Evolutionary conservation across 495 filamentous ascomycete species (phyloP).

Genomic region (Staphylotrichum tortipilum): DNA sequence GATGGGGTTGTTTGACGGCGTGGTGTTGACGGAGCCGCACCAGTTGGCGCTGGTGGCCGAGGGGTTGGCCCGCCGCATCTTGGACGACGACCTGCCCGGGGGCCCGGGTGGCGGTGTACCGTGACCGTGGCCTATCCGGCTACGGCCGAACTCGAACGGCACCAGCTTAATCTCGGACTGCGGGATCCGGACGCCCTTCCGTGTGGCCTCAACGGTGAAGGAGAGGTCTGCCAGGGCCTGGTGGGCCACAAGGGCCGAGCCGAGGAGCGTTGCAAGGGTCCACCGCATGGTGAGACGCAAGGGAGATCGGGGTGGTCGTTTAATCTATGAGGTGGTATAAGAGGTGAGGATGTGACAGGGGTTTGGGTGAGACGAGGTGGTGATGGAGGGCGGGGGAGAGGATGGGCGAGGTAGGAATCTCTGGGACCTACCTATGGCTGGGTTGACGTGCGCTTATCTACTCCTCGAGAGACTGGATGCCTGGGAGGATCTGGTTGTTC

Average conservation of each 20-base stretch:
- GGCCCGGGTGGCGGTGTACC: neutral
- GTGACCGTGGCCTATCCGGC: neutral
- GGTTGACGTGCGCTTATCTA: slow-evolving; percentile 8
- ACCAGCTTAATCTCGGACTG: slow-evolving; percentile 19
- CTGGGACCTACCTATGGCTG: neutral
- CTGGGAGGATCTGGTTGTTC: too few species aligned
- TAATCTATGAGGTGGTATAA: slow-evolving; percentile 4
- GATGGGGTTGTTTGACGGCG: slow-evolving; percentile 18
- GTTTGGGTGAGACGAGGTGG: neutral
- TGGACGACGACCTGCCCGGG: neutral
- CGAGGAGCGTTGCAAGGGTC: slow-evolving; percentile 5
- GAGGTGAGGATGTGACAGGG: neutral
- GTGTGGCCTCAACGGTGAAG: slow-evolving; percentile 16
- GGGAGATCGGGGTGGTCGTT: neutral
- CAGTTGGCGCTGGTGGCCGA: slow-evolving; percentile 18
- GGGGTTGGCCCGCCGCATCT: slow-evolving; percentile 14
- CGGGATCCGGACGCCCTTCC: slow-evolving; percentile 21
- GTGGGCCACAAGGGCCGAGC: slow-evolving; percentile 11
- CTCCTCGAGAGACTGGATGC: neutral
- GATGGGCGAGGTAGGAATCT: neutral
- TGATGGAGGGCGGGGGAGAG: too few species aligned
- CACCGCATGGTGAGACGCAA: slow-evolving; percentile 9
- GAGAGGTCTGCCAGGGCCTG: slow-evolving; percentile 14
- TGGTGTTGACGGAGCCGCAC: slow-evolving; percentile 22
- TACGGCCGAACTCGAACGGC: slow-evolving; percentile 12